A percentile compares a stretch with the other conserved stretches of the same genome.
Evolutionary conservation across 306 rosid species (phyloP).

Genomic region (Vachellia pachyceras): DNA sequence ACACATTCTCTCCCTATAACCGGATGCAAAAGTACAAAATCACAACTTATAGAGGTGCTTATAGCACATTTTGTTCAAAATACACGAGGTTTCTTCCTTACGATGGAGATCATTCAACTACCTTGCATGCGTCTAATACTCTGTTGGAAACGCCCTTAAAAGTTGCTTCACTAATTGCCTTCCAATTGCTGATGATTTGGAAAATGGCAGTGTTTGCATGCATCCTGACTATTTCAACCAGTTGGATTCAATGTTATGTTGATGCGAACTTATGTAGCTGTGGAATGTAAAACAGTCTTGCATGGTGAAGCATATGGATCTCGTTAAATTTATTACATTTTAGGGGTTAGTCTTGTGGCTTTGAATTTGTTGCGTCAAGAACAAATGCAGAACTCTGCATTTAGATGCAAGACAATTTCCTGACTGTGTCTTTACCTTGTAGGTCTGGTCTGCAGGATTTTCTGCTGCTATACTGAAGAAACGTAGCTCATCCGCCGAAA

Average conservation of each 20-base stretch:
- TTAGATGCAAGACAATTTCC: not conserved
- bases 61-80: not conserved
- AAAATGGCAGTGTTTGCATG: not conserved
- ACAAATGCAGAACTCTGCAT: slow-evolving; percentile 1
- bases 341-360: not conserved
- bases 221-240: not conserved
- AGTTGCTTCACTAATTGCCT: not conserved
- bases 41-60: not conserved
- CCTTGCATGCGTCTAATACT: slow-evolving; percentile 2
- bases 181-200: not conserved
- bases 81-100: not conserved
- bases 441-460: slow-evolving; percentile 99
- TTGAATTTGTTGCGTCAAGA: not conserved
- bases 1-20: not conserved
- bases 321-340: not conserved
- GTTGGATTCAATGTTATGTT: not conserved
- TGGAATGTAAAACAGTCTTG: not conserved
- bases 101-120: not conserved
- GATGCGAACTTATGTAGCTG: slow-evolving; percentile 1
- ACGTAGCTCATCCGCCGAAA: slow-evolving; percentile 52
- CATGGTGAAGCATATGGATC: not conserved
- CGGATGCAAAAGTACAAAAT: not conserved
- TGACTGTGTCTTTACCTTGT: slow-evolving; percentile 6
- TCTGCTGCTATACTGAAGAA: slow-evolving; percentile 79
- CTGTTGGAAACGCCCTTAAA: not conserved